A percentile compares a stretch with the other conserved stretches of the same genome.
Conservation (phyloP, 805 yeast genomes). For the Pichia cephalocereana region DNA sequence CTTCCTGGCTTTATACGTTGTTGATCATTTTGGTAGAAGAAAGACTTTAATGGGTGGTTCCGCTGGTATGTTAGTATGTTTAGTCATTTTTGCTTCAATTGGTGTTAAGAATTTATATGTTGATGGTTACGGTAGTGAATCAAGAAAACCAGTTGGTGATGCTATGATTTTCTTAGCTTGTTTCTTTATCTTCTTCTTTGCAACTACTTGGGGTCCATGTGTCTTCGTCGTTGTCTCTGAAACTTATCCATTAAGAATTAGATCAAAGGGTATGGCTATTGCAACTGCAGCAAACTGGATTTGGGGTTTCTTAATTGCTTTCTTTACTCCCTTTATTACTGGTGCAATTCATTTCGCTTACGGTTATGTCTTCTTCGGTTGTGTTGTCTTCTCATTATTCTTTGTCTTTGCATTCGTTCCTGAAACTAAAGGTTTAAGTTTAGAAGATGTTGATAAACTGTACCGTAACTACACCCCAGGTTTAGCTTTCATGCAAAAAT, state of each 20-base stretch:
- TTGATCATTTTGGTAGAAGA: conserved; percentile 49
- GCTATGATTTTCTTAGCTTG: conserved; percentile 60
- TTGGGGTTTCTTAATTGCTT: conserved; percentile 48
- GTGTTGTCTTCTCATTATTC: conserved; percentile 43
- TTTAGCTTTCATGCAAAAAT: conserved; percentile 18
- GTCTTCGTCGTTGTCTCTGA: conserved; percentile 60
- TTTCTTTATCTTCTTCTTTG: conserved; percentile 56
- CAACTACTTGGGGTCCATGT: conserved; percentile 71
- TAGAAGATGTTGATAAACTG: conserved; percentile 49
- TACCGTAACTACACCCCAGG: conserved; percentile 31
- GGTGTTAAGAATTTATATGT: conserved; percentile 43
- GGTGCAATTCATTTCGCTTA: conserved; percentile 45
- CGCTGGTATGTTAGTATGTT: conserved; percentile 43
- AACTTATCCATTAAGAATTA: conserved; percentile 57
- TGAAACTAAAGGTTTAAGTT: conserved; percentile 47
- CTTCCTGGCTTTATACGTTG: conserved; percentile 40
- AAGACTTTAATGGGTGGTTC: conserved; percentile 41
- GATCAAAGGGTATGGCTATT: conserved; percentile 53
- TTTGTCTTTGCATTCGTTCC: conserved; percentile 44
- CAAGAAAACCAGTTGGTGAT: conserved; percentile 45
- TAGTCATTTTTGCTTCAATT: conserved; percentile 50
- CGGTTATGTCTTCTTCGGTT: conserved; percentile 50
- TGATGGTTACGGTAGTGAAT: conserved; percentile 30
- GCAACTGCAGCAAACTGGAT: conserved; percentile 62
- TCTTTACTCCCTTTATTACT: conserved; percentile 50